Base-by-base conservation (phyloP, 176 grass and related monocot genomes). In the Oryza meridionalis region DNA sequence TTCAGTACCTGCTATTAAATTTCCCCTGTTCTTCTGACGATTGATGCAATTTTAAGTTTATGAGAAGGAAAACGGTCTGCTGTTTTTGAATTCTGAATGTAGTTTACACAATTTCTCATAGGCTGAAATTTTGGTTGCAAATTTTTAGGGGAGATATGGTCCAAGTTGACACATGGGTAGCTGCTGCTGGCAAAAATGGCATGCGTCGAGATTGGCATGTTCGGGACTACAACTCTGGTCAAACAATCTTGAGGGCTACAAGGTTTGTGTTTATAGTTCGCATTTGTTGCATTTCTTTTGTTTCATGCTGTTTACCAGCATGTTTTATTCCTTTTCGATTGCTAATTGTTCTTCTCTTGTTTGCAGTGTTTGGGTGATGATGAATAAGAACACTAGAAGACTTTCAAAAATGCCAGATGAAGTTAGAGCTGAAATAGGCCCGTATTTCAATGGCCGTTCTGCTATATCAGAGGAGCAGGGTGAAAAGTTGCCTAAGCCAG, bases 161-260 rank as follows among this genome's bases (percentile, higher is more conserved):
- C 78, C 81, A 99, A 91, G 88, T 96, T 74, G 97, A 99, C 82
- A 94, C 97, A 70, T 99, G 97, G 97, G 97, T 99, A 64, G 89
- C 87, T 89, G 81, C 90, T 67, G 94, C 93, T 51, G 97, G 97
- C 14, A 99, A 99, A 94, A 99, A 99, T 76, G 93, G 97, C 55
- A 99, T 99, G 97, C 93, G 91, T 69, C 91, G 97, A 85, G 97
- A 99, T 82, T 99, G 97, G 97, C 91, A 96, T 90, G 90, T 94
- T 65, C 81, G 88, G 15, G 97, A 99, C 71, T 94, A 88, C 67
- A 93, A 92, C 75, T 86, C 96, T 27, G 91, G 96, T 4, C 70
- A 87, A 74, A 99, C 97, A 59, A 92, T 99, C 42, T 85, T 99
- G 81, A 88, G 88, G 84, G 97, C 93, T 64, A 96, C 97, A 29